phyloP scores from a whole-genome alignment of 1,284 basidiomycete species.

The Kwoniella shivajii region DNA sequence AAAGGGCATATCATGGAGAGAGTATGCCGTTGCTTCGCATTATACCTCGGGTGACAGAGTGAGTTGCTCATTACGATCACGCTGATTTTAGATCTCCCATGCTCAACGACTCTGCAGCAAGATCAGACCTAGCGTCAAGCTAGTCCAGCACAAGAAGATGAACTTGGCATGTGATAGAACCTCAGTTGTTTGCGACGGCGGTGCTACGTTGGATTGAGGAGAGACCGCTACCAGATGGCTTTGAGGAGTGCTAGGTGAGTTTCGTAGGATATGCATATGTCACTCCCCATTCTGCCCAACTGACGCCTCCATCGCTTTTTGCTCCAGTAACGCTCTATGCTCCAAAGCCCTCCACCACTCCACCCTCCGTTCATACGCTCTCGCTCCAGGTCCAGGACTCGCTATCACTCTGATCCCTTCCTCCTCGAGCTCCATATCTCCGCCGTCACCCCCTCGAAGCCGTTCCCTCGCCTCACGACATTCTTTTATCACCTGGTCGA shows the following conservation, averaged over 20 bases:
- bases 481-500: conserved; percentile 34
- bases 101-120: background rate
- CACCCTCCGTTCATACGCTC: conserved; percentile 15
- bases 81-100: background rate
- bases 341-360: conserved; percentile 14
- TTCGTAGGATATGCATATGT: background rate
- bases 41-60: background rate
- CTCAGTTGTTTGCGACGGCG: background rate
- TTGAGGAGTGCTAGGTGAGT: background rate
- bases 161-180: background rate
- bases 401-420: conserved; percentile 41
- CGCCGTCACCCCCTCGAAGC: conserved; percentile 7
- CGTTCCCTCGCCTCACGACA: conserved; percentile 21
- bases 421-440: conserved; percentile 14
- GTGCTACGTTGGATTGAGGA: background rate
- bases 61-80: background rate
- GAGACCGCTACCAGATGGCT: background rate
- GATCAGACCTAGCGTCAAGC: background rate
- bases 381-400: conserved; percentile 8
- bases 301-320: background rate
- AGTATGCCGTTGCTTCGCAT: background rate
- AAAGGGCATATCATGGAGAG: background rate
- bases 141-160: background rate
- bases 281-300: background rate
- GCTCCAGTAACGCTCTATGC: conserved; percentile 20